These are phyloP conservation scores for Podospora tetraspora DNA, from an alignment of 495 filamentous ascomycete genomes.

Conservation along the genomic window DNA sequence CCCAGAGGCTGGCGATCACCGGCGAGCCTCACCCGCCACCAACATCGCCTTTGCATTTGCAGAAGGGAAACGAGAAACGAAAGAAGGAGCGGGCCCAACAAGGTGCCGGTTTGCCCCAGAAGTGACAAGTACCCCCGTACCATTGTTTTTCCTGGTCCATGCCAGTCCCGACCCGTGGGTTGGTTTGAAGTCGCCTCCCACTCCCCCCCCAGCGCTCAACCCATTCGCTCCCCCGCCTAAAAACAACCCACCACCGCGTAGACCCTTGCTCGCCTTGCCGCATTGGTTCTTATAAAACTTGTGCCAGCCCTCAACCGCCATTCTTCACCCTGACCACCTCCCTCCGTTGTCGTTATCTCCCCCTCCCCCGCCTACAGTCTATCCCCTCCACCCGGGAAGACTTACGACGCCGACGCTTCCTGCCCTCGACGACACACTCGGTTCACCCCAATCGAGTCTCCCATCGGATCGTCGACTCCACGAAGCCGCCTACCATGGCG, in stretches of 20 bases:
- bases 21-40: background rate
- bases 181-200: slow-evolving; percentile 2
- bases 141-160: slow-evolving; percentile 10
- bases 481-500: slow-evolving; percentile 33
- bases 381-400: background rate
- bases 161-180: background rate
- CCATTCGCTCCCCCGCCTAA: slow-evolving; percentile 15
- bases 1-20: background rate
- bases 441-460: background rate
- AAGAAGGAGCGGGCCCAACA: background rate
- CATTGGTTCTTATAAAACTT: slow-evolving; percentile 26
- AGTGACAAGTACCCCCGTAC: slow-evolving; percentile 4
- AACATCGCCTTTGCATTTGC: background rate
- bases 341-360: slow-evolving; percentile 5
- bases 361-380: slow-evolving; percentile 6
- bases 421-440: slow-evolving; percentile 10
- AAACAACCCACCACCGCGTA: slow-evolving; percentile 10
- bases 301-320: slow-evolving; percentile 9
- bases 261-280: slow-evolving; percentile 17
- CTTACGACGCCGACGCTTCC: slow-evolving; percentile 11
- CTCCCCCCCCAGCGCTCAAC: slow-evolving; percentile 8
- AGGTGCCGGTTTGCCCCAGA: background rate
- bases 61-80: background rate
- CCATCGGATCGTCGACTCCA: slow-evolving; percentile 6
- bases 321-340: slow-evolving; percentile 4